Base-by-base conservation (phyloP, 2,329 filamentous ascomycete genomes). In the Penicillium glabrum region DNA sequence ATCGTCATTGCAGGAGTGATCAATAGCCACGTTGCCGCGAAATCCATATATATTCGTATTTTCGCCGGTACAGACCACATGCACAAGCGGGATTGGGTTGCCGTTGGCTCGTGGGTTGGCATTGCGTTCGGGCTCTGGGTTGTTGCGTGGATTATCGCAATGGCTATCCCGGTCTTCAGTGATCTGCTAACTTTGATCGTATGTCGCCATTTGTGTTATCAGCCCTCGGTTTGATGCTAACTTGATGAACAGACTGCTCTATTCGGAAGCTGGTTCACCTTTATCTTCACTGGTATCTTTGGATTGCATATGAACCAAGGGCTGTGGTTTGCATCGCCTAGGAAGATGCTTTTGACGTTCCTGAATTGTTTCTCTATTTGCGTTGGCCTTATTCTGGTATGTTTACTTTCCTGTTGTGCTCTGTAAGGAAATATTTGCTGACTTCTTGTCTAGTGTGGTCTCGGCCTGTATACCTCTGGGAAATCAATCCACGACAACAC, bases 1-100 rank as follows among this genome's bases (percentile, higher is more conserved):
- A 90, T 90, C 60, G 77, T 90, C 44, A 83, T 89, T 50, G 86
- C 87, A 0, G 88, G 87, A 49, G 86, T 89, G 9, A 86, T 90
- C 57, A 87, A 89, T 66, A 86, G 82, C 5, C 83, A 87, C 57
- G 84, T 90, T 2, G 85, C 84, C 4, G 79, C 80, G 31, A 88
- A 88, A 67, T 87, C 87, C 61, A 78, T 89, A 56, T 90, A 88
- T 65, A 77, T 84, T 3, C 82, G 87, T n/a, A 67, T 87, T 6
- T 89, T 88, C 76, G 77, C 80, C 21, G 80, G 82, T 59, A 85
- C 82, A 9, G 79, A 82, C 60, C 79, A 81, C 67, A 75, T 83
- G 71, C 73, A 76, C 41, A 75, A 79, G 55, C 76, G 77, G 43
- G 83, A 79, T 37, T 70, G 74, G 51, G 55, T 78, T 0, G 81